Conservation (phyloP, 306 rosid genomes). For the Prunus padus region DNA sequence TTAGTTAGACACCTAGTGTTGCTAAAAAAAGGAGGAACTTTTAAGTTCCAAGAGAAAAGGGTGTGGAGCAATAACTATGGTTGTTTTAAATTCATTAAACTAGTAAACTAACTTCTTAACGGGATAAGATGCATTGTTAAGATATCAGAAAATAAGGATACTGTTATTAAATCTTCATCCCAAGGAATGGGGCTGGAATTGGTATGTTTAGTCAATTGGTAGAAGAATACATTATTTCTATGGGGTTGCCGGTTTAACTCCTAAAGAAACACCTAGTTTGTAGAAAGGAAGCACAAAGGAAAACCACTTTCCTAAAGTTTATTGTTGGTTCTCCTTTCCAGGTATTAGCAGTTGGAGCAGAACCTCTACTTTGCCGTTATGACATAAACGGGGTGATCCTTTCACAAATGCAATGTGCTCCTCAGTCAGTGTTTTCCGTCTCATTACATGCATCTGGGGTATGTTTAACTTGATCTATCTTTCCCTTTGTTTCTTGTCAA, state of each 20-base stretch:
- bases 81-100: not conserved
- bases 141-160: not conserved
- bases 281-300: not conserved
- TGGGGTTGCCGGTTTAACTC: not conserved
- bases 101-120: not conserved
- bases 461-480: slow-evolving; percentile 27
- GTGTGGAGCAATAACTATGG: not conserved
- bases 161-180: not conserved
- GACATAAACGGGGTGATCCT: slow-evolving; percentile 78
- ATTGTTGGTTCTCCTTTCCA: slow-evolving; percentile 28
- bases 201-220: not conserved
- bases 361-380: slow-evolving; percentile 69
- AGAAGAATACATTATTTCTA: not conserved
- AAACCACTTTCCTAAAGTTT: not conserved
- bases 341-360: slow-evolving; percentile 86
- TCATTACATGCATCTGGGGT: slow-evolving; percentile 80
- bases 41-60: not conserved
- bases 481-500: not conserved
- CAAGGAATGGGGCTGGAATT: not conserved
- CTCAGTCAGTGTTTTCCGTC: slow-evolving; percentile 75
- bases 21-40: not conserved
- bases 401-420: slow-evolving; percentile 86
- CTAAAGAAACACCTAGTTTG: slow-evolving; percentile 1
- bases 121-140: not conserved
- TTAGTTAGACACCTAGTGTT: not conserved